These are phyloP conservation scores for Biscogniauxia mediterranea DNA, from an alignment of 2,329 filamentous ascomycete genomes.

Conservation along the genomic window DNA sequence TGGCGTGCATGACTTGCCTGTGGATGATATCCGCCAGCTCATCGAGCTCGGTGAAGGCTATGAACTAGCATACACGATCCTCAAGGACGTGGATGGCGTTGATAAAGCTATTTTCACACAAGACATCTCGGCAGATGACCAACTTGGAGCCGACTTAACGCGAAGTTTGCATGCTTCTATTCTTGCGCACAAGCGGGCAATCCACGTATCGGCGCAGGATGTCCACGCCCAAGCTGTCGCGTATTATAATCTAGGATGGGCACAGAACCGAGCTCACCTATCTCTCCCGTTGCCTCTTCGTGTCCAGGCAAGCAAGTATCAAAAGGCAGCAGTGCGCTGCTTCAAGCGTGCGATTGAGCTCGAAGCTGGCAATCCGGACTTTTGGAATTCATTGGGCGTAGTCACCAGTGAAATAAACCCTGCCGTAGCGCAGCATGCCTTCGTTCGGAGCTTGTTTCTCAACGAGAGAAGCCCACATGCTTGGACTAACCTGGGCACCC, in stretches of 20 bases:
- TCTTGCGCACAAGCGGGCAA: constrained; percentile 82
- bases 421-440: constrained; percentile 86
- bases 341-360: constrained; percentile 97
- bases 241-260: constrained; percentile 96
- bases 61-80: constrained; percentile 54
- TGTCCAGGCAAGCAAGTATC: constrained; percentile 64
- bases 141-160: constrained; percentile 51
- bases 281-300: constrained; percentile 54
- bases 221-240: constrained; percentile 89
- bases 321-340: constrained; percentile 79
- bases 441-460: constrained; percentile 87
- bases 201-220: constrained; percentile 70
- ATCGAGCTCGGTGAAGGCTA: constrained; percentile 53
- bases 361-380: constrained; percentile 89
- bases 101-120: constrained; percentile 45
- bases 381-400: constrained; percentile 95
- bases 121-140: constrained; percentile 45
- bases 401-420: constrained; percentile 85
- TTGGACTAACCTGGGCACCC: constrained; percentile 87
- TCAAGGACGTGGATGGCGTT: constrained; percentile 69
- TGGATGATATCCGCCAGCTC: constrained; percentile 54
- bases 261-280: constrained; percentile 77
- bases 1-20: constrained; percentile 62
- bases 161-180: constrained; percentile 70
- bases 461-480: constrained; percentile 82